Evolutionary conservation across 345 rosid genomes (phyloP).

Genomic region (Corchorus olitorius): DNA sequence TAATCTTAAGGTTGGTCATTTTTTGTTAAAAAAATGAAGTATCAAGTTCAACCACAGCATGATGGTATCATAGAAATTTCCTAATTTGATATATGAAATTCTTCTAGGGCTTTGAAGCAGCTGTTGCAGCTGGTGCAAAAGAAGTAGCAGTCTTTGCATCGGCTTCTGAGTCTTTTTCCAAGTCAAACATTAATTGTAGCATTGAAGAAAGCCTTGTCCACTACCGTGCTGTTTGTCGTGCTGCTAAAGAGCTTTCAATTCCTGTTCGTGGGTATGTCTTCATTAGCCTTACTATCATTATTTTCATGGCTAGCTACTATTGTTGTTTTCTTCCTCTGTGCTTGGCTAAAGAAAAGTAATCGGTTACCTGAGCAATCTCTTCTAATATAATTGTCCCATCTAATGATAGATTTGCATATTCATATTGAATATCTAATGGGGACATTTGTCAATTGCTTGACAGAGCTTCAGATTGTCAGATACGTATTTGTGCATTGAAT

Average conservation of each 20-base stretch:
- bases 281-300: constrained; percentile 10
- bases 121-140: constrained; percentile 77
- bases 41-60: neutral
- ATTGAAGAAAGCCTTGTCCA: constrained; percentile 74
- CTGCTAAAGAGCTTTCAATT: constrained; percentile 57
- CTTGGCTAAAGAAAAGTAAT: neutral
- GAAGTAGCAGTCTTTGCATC: constrained; percentile 82
- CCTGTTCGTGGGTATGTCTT: constrained; percentile 72
- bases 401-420: neutral
- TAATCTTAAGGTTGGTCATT: constrained; percentile 56
- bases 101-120: constrained; percentile 71
- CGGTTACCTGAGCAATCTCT: neutral
- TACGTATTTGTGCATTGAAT: neutral
- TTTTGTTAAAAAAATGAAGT: neutral
- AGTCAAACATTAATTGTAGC: constrained; percentile 77
- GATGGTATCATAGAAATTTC: constrained; percentile 12
- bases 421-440: neutral
- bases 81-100: constrained; percentile 16
- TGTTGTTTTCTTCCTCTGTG: constrained; percentile 10
- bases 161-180: constrained; percentile 79
- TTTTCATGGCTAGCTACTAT: neutral
- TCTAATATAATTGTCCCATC: neutral
- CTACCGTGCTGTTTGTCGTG: constrained; percentile 55
- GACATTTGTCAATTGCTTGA: neutral
- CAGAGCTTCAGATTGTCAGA: constrained; percentile 4